A percentile compares a stretch with the other conserved stretches of the same genome.
These are phyloP conservation scores for Daldinia sp. DNA, from an alignment of 2,329 filamentous ascomycete species.

Conservation along the genomic window DNA sequence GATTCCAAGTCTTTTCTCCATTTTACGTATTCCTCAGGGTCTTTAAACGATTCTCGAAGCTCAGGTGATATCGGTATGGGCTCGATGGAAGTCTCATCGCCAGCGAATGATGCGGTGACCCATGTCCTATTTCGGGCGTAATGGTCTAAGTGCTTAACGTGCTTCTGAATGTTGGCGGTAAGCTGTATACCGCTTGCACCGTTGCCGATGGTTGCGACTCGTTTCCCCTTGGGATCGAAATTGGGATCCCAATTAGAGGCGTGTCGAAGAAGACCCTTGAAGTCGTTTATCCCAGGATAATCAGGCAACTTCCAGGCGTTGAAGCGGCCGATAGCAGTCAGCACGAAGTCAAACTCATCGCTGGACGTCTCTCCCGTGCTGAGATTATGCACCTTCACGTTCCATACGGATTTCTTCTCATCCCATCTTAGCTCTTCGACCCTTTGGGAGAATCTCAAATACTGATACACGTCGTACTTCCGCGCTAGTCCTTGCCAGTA, in stretches of 20 bases:
- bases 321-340: conserved; percentile 71
- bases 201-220: conserved; percentile 69
- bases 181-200: conserved; percentile 68
- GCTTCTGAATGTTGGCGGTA: conserved; percentile 60
- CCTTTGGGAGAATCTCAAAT: conserved; percentile 62
- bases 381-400: conserved; percentile 55
- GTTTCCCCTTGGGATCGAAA: conserved; percentile 59
- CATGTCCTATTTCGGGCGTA: conserved; percentile 72
- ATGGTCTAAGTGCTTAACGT: conserved; percentile 64
- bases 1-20: conserved; percentile 51
- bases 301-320: conserved; percentile 71
- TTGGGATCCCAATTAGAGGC: conserved; percentile 66
- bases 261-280: conserved; percentile 64
- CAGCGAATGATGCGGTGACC: conserved; percentile 70
- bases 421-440: conserved; percentile 67
- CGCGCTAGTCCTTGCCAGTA: conserved; percentile 71
- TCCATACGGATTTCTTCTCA: conserved; percentile 61
- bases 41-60: conserved; percentile 62
- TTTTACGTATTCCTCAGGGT: conserved; percentile 67
- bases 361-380: conserved; percentile 49
- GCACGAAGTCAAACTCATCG: conserved; percentile 65
- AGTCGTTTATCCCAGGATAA: conserved; percentile 65
- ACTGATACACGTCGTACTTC: conserved; percentile 71
- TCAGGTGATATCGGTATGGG: conserved; percentile 64
- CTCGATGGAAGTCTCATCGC: conserved; percentile 61